phyloP scores from a whole-genome alignment of 805 yeast genomes.

The Lachancea lanzarotensis region DNA sequence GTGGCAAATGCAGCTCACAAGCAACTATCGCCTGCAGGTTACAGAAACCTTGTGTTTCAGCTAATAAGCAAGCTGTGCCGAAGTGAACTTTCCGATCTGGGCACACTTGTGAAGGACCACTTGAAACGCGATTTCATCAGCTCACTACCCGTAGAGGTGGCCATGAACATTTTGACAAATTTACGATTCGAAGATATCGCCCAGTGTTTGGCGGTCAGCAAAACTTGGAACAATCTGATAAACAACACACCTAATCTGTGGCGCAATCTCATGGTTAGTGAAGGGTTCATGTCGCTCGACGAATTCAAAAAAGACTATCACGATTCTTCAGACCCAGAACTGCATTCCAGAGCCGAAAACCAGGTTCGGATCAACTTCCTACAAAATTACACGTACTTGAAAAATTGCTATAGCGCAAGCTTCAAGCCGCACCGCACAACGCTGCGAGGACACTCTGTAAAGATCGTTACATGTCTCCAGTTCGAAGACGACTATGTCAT shows the following conservation, averaged over 20 bases:
- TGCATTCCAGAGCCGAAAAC: slow-evolving; percentile 28
- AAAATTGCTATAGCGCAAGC: slow-evolving; percentile 75
- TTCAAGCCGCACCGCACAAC: slow-evolving; percentile 63
- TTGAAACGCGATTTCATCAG: slow-evolving; percentile 69
- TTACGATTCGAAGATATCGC: slow-evolving; percentile 60
- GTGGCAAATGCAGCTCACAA: slow-evolving; percentile 13
- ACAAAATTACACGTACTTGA: slow-evolving; percentile 49
- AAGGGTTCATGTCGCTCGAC: slow-evolving; percentile 46
- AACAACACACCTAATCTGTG: slow-evolving; percentile 59
- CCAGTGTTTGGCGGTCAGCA: slow-evolving; percentile 57
- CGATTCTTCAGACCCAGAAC: slow-evolving; percentile 21
- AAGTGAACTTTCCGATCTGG: slow-evolving; percentile 28
- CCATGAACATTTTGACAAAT: slow-evolving; percentile 54
- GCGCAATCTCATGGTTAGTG: slow-evolving; percentile 57
- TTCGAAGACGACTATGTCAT: slow-evolving; percentile 86
- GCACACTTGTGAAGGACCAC: slow-evolving; percentile 26
- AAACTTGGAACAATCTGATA: slow-evolving; percentile 61
- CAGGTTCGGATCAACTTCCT: slow-evolving; percentile 37
- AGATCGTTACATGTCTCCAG: slow-evolving; percentile 91
- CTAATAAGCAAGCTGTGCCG: slow-evolving; percentile 25
- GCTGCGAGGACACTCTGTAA: slow-evolving; percentile 62
- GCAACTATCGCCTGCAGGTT: slow-evolving; percentile 15
- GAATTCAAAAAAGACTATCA: slow-evolving; percentile 37
- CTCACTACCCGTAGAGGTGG: slow-evolving; percentile 68
- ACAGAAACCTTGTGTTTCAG: slow-evolving; percentile 23